Evolutionary conservation across 2,329 filamentous ascomycete species (phyloP).

Genomic region (Colletotrichum sp.): DNA sequence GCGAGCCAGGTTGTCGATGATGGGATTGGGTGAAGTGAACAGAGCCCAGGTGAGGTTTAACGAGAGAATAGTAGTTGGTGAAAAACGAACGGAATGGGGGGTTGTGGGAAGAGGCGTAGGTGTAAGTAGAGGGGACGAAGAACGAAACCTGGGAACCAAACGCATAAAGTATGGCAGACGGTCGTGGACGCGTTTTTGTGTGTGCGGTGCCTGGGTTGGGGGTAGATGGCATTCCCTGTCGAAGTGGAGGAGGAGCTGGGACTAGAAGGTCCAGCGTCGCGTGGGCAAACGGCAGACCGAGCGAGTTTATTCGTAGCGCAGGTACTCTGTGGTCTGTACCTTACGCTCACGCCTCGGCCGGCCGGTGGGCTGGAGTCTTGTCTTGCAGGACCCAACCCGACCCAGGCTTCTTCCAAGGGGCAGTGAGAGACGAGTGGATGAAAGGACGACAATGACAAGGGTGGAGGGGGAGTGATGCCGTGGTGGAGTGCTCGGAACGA

Average conservation of each 20-base stretch:
- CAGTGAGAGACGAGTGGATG: constrained; percentile 9
- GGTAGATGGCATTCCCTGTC: constrained; percentile 19
- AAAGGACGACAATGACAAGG: constrained; percentile 8
- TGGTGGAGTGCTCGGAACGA: constrained; percentile 21
- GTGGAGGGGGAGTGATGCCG: constrained; percentile 7
- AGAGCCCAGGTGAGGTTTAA: background rate
- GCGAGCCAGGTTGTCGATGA: background rate
- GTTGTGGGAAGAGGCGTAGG: constrained; percentile 4
- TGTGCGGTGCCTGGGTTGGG: constrained; percentile 15
- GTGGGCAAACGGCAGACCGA: constrained; percentile 21
- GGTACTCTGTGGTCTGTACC: background rate
- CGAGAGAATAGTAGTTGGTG: constrained; percentile 20
- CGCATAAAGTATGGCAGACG: constrained; percentile 19
- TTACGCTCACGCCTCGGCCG: constrained; percentile 19
- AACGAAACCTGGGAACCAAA: constrained; percentile 18
- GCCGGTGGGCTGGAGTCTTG: background rate
- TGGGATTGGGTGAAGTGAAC: background rate
- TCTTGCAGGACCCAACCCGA: background rate
- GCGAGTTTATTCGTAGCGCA: constrained; percentile 20
- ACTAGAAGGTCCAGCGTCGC: constrained; percentile 13
- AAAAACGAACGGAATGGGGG: constrained; percentile 15
- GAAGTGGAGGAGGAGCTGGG: constrained; percentile 1
- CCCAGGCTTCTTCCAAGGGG: background rate
- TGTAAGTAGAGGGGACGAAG: constrained; percentile 19
- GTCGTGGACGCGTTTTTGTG: constrained; percentile 20